These are phyloP conservation scores for Colletotrichum aenigma DNA, from an alignment of 2,329 filamentous ascomycete species.

Conservation along the genomic window DNA sequence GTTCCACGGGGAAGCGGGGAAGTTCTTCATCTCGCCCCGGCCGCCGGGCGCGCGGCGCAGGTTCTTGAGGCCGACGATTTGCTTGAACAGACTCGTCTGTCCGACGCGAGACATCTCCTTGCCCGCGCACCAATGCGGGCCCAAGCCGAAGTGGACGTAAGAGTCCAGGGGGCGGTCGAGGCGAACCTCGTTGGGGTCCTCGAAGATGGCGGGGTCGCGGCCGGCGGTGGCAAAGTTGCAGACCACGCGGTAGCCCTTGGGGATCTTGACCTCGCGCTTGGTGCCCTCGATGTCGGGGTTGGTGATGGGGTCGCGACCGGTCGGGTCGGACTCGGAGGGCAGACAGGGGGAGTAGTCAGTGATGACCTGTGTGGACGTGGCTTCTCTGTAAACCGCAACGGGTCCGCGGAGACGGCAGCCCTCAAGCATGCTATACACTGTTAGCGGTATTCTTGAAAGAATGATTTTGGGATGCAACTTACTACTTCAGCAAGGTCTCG, in stretches of 20 bases:
- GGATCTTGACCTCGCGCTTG: constrained; percentile 11
- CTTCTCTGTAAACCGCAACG: constrained; percentile 53
- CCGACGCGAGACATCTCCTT: constrained; percentile 39
- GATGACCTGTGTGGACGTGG: constrained; percentile 34
- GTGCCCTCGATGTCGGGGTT: constrained; percentile 19
- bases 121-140: constrained; percentile 46
- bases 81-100: constrained; percentile 26
- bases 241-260: constrained; percentile 52
- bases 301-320: constrained; percentile 15
- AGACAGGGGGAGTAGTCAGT: constrained; percentile 27
- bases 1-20: constrained; percentile 21
- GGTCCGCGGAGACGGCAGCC: constrained; percentile 58
- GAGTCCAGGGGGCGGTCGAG: constrained; percentile 52
- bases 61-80: constrained; percentile 25
- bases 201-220: constrained; percentile 52
- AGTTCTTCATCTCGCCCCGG: constrained; percentile 26
- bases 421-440: constrained; percentile 50
- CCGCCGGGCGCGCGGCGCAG: constrained; percentile 25
- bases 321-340: constrained; percentile 20
- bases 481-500: constrained; percentile 41
- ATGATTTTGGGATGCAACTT: constrained; percentile 6
- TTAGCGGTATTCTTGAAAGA: neutral
- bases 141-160: constrained; percentile 58
- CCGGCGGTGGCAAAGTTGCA: constrained; percentile 54
- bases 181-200: constrained; percentile 52